Percentiles rank a stretch among this genome's conserved stretches.
These are phyloP conservation scores for Syncephalastrum racemosum DNA, from an alignment of 371 early-diverging fungal species.

Conservation along the genomic window DNA sequence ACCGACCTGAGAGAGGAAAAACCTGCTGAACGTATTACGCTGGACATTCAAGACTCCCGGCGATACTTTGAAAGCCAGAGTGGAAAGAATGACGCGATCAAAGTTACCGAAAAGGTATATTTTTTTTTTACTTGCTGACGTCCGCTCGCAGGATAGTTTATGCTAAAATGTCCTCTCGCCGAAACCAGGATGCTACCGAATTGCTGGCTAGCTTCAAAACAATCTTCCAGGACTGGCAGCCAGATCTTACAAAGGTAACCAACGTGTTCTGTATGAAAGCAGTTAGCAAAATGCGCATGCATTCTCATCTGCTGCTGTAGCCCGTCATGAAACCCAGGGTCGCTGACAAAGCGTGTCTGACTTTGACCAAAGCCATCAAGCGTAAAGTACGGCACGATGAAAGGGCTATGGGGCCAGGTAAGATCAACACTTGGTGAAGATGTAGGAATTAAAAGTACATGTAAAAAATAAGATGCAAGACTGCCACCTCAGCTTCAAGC, in stretches of 20 bases:
- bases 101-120: slow-evolving; percentile 23
- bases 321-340: slow-evolving; percentile 30
- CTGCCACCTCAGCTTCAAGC: slow-evolving; percentile 48
- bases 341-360: slow-evolving; percentile 34
- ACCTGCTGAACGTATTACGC: slow-evolving; percentile 49
- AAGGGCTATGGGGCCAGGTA: slow-evolving; percentile 29
- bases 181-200: slow-evolving; percentile 20
- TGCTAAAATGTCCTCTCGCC: neutral
- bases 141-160: too few species aligned
- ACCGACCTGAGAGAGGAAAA: slow-evolving; percentile 62
- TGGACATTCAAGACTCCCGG: slow-evolving; percentile 75
- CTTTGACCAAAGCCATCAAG: slow-evolving; percentile 35
- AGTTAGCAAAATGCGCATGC: neutral
- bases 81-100: slow-evolving; percentile 27
- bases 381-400: slow-evolving; percentile 30
- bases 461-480: slow-evolving; percentile 32
- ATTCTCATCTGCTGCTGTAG: slow-evolving; percentile 4
- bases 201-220: slow-evolving; percentile 30
- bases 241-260: slow-evolving; percentile 37
- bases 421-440: neutral
- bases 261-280: neutral
- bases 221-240: slow-evolving; percentile 40
- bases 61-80: slow-evolving; percentile 81
- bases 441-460: neutral
- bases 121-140: too few species aligned